These are phyloP conservation scores for Aspergillus sclerotialis DNA, from an alignment of 2,329 filamentous ascomycete genomes.

Conservation along the genomic window DNA sequence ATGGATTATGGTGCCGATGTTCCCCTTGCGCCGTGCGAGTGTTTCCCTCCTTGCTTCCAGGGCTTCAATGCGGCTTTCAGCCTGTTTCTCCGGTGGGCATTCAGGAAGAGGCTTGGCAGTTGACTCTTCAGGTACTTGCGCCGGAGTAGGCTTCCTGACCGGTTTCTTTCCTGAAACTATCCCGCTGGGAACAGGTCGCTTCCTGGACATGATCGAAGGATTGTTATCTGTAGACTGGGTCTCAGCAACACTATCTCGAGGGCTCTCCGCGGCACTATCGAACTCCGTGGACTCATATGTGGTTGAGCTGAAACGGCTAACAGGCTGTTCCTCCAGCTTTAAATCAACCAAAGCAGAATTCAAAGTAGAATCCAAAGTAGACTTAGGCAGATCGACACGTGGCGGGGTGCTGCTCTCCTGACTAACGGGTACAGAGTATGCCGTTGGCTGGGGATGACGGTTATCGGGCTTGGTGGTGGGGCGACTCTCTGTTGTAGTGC, in stretches of 20 bases:
- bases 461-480: conserved; percentile 26
- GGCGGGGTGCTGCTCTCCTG: conserved; percentile 12
- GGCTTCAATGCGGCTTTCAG: conserved; percentile 58
- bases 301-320: conserved; percentile 58
- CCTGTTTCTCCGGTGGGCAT: conserved; percentile 54
- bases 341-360: conserved; percentile 25
- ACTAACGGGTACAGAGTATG: conserved; percentile 7
- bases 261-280: conserved; percentile 32
- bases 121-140: conserved; percentile 18
- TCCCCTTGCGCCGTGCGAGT: conserved; percentile 60
- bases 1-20: conserved; percentile 64
- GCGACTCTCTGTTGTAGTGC: conserved; percentile 5
- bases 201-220: conserved; percentile 34
- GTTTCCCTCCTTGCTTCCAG: conserved; percentile 60
- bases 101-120: conserved; percentile 52
- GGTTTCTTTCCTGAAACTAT: conserved; percentile 26
- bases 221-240: conserved; percentile 27
- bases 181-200: conserved; percentile 29
- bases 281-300: conserved; percentile 52
- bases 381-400: conserved; percentile 15
- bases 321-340: conserved; percentile 34
- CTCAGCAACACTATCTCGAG: conserved; percentile 31
- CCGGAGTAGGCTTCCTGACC: conserved; percentile 38
- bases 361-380: conserved; percentile 26
- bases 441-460: conserved; percentile 21